Conservation (phyloP, 2,329 filamentous ascomycete species). For the Trichophyton benhamiae region DNA sequence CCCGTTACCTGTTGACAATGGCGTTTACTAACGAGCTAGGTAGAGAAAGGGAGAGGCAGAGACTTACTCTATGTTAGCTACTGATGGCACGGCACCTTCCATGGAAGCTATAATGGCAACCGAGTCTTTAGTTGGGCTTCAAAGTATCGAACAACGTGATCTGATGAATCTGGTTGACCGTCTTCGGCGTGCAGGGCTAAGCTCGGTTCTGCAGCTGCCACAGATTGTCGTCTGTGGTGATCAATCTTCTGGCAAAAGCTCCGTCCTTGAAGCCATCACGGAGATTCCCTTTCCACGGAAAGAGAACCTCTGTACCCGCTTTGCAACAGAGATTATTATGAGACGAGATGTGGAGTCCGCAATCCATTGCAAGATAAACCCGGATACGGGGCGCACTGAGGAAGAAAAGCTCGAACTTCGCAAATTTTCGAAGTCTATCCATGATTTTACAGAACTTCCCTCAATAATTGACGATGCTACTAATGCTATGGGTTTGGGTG, state of each 20-base stretch:
- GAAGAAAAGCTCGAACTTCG: constrained; percentile 12
- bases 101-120: background rate
- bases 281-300: constrained; percentile 19
- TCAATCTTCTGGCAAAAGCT: constrained; percentile 23
- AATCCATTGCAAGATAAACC: constrained; percentile 15
- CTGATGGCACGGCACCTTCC: background rate
- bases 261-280: constrained; percentile 22
- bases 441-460: constrained; percentile 4
- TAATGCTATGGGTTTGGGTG: constrained; percentile 9
- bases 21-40: too few species aligned
- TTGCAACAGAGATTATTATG: constrained; percentile 21
- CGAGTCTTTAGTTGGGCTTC: background rate
- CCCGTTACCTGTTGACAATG: too few species aligned
- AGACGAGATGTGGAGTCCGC: constrained; percentile 9
- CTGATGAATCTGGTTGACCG: constrained; percentile 44
- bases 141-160: constrained; percentile 31
- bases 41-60: background rate
- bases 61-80: background rate
- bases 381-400: constrained; percentile 10
- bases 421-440: constrained; percentile 11
- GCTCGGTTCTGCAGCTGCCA: constrained; percentile 32
- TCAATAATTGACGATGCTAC: constrained; percentile 8
- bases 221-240: constrained; percentile 23
- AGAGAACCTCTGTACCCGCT: constrained; percentile 22
- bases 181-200: constrained; percentile 40